A percentile compares a stretch with the other conserved stretches of the same genome.
Conservation (phyloP, 1,284 basidiomycete genomes). For the Cryptococcus amylolentus region DNA sequence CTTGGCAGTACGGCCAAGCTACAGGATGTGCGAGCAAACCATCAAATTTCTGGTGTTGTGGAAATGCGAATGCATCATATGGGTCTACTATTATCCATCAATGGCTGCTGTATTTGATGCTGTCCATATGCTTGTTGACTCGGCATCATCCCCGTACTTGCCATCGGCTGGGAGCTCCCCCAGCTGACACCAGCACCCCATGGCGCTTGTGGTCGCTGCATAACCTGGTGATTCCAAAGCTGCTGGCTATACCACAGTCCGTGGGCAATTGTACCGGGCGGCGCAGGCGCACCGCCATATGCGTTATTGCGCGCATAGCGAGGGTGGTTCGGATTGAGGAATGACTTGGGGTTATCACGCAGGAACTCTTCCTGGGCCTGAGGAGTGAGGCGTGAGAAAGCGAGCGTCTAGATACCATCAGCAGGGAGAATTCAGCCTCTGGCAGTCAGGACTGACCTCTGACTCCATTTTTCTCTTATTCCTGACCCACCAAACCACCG, state of each 20-base stretch:
- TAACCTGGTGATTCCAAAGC: slow-evolving; percentile 16
- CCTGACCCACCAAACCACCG: slow-evolving; percentile 28
- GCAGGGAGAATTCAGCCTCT: neutral
- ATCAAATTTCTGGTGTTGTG: too few relatives aligned
- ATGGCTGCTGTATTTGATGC: too few relatives aligned
- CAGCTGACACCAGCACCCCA: neutral
- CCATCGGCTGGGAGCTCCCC: neutral
- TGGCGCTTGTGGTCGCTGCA: neutral
- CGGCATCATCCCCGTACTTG: neutral
- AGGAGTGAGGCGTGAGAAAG: slow-evolving; percentile 36
- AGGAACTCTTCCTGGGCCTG: slow-evolving; percentile 38
- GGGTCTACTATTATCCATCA: too few relatives aligned
- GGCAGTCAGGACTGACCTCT: slow-evolving; percentile 27
- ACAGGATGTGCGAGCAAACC: too few relatives aligned
- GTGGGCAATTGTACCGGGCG: slow-evolving; percentile 23
- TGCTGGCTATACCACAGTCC: slow-evolving; percentile 26
- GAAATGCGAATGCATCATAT: too few relatives aligned
- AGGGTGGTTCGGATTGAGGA: slow-evolving; percentile 28
- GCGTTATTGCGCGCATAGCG: neutral
- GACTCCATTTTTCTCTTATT: slow-evolving; percentile 23
- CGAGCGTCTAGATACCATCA: slow-evolving; percentile 24
- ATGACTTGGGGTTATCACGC: slow-evolving; percentile 34
- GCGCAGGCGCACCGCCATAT: slow-evolving; percentile 13
- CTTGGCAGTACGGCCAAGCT: too few relatives aligned
- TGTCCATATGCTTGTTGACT: too few relatives aligned